Base-by-base conservation (phyloP, 345 rosid genomes). In the Chamaenerion angustifolium region DNA sequence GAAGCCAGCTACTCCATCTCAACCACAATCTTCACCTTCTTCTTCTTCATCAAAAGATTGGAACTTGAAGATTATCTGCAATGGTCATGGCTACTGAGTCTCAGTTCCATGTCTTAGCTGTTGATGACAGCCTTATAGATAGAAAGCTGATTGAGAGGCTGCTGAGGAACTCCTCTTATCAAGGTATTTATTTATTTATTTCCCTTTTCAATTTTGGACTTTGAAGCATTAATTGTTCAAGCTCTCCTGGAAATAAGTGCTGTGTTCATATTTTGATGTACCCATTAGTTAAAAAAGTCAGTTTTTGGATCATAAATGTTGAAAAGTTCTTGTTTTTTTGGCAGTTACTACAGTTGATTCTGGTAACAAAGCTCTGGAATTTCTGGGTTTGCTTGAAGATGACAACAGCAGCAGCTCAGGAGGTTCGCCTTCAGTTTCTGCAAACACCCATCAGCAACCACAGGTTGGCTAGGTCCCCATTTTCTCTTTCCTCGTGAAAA, bases 91-190 rank as follows among this genome's bases (percentile, higher is more conserved):
- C 79, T 46, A 68, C 78, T 4, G 92, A 82, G 54, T 61, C 78
- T 0, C 74, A 68, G 72, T 87, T 87, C 56, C 98, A 92, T 68
- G 98, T 92, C 23, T 68, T 92, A 14, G 96, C 98, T 19, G 96
- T 92, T 67, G 98, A 92, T 70, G 96, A 92, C 59, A 82, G 85
- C 57, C 46, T 78, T 25, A 64, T 82, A 1, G 98, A 92, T 53
- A 67, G 98, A 60, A 92, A 78, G 64, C 76, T 92, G 49, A 87
- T 92, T 11, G 96, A 92, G 61, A 75, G 75, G 69, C 79, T 92
- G 55, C 98, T 92, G 43, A 89, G 77, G 64, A 83, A 80, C 65
- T 92, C 96, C 51, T 92, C 95, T 0, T 92, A 76, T 65, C 95
- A 87, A 66, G 98, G 96, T 84, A 45, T 12, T n/a, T 9, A 1